These are phyloP conservation scores for Ceratocystis huliohia DNA, from an alignment of 2,329 filamentous ascomycete species.

Conservation along the genomic window DNA sequence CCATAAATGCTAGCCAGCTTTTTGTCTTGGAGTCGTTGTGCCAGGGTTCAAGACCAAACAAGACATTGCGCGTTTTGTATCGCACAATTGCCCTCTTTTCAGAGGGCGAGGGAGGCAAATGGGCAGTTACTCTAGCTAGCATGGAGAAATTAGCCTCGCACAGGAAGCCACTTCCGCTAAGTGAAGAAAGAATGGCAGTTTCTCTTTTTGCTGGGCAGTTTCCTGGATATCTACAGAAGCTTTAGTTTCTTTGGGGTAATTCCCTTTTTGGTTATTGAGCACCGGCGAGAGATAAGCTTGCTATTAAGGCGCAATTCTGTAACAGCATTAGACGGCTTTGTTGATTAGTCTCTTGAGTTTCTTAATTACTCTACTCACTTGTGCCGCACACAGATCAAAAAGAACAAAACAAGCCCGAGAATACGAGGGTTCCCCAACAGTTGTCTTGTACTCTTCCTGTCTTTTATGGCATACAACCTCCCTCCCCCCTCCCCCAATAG, in stretches of 20 bases:
- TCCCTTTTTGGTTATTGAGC: neutral
- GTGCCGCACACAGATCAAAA: neutral
- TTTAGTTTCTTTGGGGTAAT: neutral
- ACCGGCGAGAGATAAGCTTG: neutral
- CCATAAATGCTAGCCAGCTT: neutral
- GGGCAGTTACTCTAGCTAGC: neutral
- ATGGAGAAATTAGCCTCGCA: no score
- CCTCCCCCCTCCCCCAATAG: no score
- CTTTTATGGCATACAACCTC: neutral
- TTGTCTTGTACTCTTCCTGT: neutral
- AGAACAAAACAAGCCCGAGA: neutral
- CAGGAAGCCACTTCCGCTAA: no score
- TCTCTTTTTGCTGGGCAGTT: neutral
- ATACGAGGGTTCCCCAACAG: constrained; percentile 8
- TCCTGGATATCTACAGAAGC: neutral
- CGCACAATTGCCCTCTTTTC: neutral
- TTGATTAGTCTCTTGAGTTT: neutral
- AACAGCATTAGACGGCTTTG: neutral
- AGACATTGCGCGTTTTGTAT: constrained; percentile 7
- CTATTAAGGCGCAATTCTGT: neutral
- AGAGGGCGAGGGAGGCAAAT: neutral
- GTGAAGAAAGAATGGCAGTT: neutral
- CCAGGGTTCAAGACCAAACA: constrained; percentile 6
- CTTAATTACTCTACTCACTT: neutral
- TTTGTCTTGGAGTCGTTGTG: neutral